Evolutionary conservation across 768 basidiomycete species (phyloP), one percentile per base, ranked within the genome.

Genomic region (Trametes punicea): DNA sequence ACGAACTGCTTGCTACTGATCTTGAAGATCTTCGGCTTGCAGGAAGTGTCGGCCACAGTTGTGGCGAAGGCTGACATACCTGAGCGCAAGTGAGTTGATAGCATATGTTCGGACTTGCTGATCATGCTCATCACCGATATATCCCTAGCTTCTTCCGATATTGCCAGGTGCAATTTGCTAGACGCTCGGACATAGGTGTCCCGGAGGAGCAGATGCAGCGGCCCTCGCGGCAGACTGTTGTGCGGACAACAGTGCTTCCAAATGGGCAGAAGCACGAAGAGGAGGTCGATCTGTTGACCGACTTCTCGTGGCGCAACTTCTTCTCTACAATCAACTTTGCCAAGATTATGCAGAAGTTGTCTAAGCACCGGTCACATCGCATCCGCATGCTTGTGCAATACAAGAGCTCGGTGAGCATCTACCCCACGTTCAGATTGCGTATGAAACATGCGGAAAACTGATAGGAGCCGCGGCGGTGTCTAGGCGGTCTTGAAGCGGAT

Each of bases 291-390:
- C 77, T 97, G 70, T 77, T 99, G 46, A 88, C 88, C 11, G 93
- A 98, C 31, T 99, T 90, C 70, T 96, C 93, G 3, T 98, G 96
- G 93, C 75, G 97, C 46, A 98, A 98, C 71, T 98, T 99, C 72
- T 98, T 98, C 73, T 84, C 92, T 26, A 87, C 89, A 20, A 96
- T 98, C 73, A 99, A 98, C 69, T 97, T 98, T 69, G 89, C 95
- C 8, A 95, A 93, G 70, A 90, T 99, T 60, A 88, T 99, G 85
- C 96, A 99, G 69, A 98, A 98, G 71, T 70, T 99, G 59, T 94
- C 94, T 2, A 99, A 99, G 71, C 87, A 89, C 62, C 85, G 94
- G 33, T 91, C 91, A 2, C 93, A 98, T 70, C 81, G 97, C 21
- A 97, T 98, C 56, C 87, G 90, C 77, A 90, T 98, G 83, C 78